Evolutionary conservation across 2,329 filamentous ascomycete genomes (phyloP).

Genomic region (Neopestalotiopsis sp.): DNA sequence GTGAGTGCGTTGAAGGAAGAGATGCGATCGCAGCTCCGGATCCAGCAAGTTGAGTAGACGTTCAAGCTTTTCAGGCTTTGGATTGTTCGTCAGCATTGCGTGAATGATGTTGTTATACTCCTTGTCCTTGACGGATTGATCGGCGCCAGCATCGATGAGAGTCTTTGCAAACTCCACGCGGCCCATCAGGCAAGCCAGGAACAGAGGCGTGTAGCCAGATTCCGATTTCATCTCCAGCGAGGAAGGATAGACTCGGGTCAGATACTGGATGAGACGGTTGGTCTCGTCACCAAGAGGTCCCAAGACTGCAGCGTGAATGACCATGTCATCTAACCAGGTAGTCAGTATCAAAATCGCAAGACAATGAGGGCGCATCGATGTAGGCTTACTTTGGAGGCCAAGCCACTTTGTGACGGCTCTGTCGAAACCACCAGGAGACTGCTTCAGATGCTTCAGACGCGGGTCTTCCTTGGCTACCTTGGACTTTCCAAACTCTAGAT

Average conservation of each 20-base stretch:
- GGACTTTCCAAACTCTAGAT: constrained; percentile 69
- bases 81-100: constrained; percentile 46
- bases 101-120: constrained; percentile 74
- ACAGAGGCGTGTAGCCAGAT: constrained; percentile 69
- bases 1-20: constrained; percentile 65
- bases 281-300: constrained; percentile 46
- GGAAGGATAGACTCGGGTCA: constrained; percentile 66
- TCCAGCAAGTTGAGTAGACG: constrained; percentile 65
- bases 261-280: constrained; percentile 65
- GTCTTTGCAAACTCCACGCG: constrained; percentile 61
- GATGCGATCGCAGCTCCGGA: constrained; percentile 56
- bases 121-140: constrained; percentile 69
- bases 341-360: not conserved
- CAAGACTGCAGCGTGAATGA: constrained; percentile 70
- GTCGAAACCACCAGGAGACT: constrained; percentile 68
- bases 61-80: constrained; percentile 43
- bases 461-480: constrained; percentile 65
- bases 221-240: constrained; percentile 67
- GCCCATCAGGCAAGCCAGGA: constrained; percentile 66
- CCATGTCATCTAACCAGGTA: constrained; percentile 56
- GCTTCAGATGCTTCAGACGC: constrained; percentile 65
- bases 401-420: constrained; percentile 68
- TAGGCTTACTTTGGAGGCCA: constrained; percentile 59
- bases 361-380: too few species aligned
- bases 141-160: constrained; percentile 71